Conservation (phyloP, 1,139 yeast species). For the Hansenula sp. region DNA sequence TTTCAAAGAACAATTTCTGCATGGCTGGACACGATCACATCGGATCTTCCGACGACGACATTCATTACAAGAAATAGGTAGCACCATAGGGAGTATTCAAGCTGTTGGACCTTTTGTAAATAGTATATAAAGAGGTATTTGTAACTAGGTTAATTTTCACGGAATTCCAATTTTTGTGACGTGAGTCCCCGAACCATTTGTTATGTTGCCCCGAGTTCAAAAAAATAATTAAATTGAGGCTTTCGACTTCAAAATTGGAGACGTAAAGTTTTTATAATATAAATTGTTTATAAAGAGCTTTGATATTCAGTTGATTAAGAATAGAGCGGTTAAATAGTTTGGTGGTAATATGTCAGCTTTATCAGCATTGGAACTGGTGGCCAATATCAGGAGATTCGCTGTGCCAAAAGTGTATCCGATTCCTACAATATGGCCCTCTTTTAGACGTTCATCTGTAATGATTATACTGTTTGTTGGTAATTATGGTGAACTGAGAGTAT, state of each 20-base stretch:
- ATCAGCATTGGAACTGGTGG: conserved; percentile 8
- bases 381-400: conserved; percentile 14
- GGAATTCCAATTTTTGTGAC: neutral
- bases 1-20: conserved; percentile 12
- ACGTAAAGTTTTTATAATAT: no score
- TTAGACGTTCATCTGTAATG: conserved; percentile 71
- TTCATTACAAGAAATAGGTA: conserved; percentile 19
- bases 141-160: no score
- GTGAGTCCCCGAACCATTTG: no score
- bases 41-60: conserved; percentile 21
- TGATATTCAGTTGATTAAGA: no score
- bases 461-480: conserved; percentile 66
- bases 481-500: conserved; percentile 69
- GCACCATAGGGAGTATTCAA: neutral
- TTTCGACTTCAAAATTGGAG: no score
- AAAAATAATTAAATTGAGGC: no score
- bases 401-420: conserved; percentile 21
- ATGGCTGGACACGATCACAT: conserved; percentile 13
- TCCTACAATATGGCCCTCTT: conserved; percentile 30
- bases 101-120: no score
- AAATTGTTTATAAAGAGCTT: no score
- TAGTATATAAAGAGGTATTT: no score
- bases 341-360: neutral
- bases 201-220: no score
- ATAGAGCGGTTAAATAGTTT: no score